phyloP scores from a whole-genome alignment of 805 yeast species.

The Candida wancherniae region DNA sequence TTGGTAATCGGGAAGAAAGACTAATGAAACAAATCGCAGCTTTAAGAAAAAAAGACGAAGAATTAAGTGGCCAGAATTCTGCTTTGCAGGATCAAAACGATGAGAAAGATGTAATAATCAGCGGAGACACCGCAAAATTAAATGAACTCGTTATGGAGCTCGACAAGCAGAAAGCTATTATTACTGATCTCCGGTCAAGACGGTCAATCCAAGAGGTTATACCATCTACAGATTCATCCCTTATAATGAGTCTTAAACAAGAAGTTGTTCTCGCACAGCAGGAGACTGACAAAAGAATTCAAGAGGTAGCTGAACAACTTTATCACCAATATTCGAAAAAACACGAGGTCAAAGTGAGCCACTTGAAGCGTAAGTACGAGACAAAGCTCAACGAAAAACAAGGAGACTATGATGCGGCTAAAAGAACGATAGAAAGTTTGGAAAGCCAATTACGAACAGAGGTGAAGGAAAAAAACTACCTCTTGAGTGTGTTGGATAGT shows the following conservation, averaged over 20 bases:
- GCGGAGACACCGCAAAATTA: slow-evolving; percentile 28
- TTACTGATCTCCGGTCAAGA: slow-evolving; percentile 9
- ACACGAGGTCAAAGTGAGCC: slow-evolving; percentile 68
- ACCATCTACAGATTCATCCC: too few relatives aligned
- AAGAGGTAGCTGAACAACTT: slow-evolving; percentile 62
- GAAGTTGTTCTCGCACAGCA: slow-evolving; percentile 36
- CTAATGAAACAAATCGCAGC: too few relatives aligned
- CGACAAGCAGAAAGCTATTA: slow-evolving; percentile 15
- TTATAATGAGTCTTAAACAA: slow-evolving; percentile 20
- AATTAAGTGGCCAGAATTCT: not conserved
- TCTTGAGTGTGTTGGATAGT: slow-evolving; percentile 12
- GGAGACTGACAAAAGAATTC: slow-evolving; percentile 50
- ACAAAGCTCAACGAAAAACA: slow-evolving; percentile 37
- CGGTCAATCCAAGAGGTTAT: too few relatives aligned
- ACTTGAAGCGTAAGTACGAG: slow-evolving; percentile 31
- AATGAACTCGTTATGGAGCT: slow-evolving; percentile 25
- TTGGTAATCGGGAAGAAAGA: too few relatives aligned
- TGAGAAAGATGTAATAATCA: slow-evolving; percentile 29
- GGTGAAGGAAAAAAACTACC: slow-evolving; percentile 27
- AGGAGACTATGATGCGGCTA: slow-evolving; percentile 41
- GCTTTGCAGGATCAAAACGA: slow-evolving; percentile 26
- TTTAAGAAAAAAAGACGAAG: too few relatives aligned
- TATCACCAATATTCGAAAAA: slow-evolving; percentile 72
- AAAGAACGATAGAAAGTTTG: slow-evolving; percentile 50
- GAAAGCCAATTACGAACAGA: slow-evolving; percentile 33